Conservation (phyloP, 1,284 basidiomycete genomes). For the Ganoderma resinaceum region DNA sequence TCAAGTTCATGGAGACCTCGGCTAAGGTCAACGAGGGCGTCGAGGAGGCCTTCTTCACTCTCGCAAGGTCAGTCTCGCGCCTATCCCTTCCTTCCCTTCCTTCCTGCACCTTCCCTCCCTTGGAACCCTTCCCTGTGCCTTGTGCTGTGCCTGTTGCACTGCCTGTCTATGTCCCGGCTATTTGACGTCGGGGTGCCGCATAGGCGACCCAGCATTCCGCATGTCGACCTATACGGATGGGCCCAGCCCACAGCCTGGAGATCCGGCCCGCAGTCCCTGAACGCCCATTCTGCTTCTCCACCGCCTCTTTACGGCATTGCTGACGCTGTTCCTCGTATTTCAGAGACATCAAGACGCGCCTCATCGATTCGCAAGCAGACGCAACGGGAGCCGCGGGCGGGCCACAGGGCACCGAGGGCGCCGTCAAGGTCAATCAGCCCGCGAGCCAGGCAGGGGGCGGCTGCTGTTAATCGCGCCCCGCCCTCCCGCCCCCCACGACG, state of each 20-base stretch:
- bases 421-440: slow-evolving; percentile 73
- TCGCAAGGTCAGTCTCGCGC: slow-evolving; percentile 73
- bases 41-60: slow-evolving; percentile 98
- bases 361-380: slow-evolving; percentile 94
- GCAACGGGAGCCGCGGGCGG: slow-evolving; percentile 54
- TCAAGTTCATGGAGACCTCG: slow-evolving; percentile 98
- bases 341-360: slow-evolving; percentile 95
- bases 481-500: neutral
- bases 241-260: neutral
- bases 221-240: neutral
- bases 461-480: slow-evolving; percentile 58
- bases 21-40: slow-evolving; percentile 98
- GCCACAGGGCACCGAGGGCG: slow-evolving; percentile 52
- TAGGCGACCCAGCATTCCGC: neutral
- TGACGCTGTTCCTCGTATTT: neutral
- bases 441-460: slow-evolving; percentile 48
- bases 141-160: neutral
- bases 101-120: neutral
- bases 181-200: neutral
- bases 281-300: neutral
- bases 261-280: neutral
- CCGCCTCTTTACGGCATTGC: neutral
- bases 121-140: neutral
- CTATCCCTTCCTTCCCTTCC: neutral
- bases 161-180: neutral